Percentiles rank a stretch among this genome's conserved stretches.
Conservation (phyloP, 225 moss, liverwort and hornwort species). For the Straminergon stramineum region DNA sequence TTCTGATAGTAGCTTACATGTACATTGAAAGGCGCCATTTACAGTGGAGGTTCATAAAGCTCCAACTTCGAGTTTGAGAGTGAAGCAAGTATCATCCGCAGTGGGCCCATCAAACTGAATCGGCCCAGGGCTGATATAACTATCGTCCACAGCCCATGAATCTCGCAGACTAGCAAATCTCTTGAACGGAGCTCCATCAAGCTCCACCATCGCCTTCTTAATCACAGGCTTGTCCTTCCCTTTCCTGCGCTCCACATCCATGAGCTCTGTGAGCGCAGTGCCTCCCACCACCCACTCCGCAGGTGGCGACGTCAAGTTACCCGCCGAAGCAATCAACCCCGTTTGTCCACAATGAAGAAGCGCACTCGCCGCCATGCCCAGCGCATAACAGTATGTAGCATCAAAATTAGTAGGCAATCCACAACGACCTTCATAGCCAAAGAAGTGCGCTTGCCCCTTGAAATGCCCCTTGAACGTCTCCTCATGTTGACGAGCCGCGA, state of each 20-base stretch:
- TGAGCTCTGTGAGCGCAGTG: slow-evolving; percentile 67
- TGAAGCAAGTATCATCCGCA: slow-evolving; percentile 29
- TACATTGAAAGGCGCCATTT: no score
- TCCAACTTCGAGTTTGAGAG: slow-evolving; percentile 33
- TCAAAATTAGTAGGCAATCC: slow-evolving; percentile 86
- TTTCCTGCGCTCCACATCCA: slow-evolving; percentile 81
- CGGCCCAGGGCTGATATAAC: slow-evolving; percentile 60
- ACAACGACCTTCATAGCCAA: slow-evolving; percentile 71
- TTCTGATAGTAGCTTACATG: background rate
- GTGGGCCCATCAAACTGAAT: slow-evolving; percentile 35
- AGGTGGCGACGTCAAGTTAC: slow-evolving; percentile 49
- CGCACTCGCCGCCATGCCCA: slow-evolving; percentile 67
- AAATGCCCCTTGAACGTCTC: slow-evolving; percentile 46
- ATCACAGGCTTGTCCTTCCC: slow-evolving; percentile 89
- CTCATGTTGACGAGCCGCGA: slow-evolving; percentile 47
- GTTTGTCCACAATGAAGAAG: slow-evolving; percentile 67
- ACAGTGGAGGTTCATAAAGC: background rate
- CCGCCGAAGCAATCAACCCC: slow-evolving; percentile 72
- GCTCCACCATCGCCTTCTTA: slow-evolving; percentile 96
- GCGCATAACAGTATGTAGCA: slow-evolving; percentile 66
- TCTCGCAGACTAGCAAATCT: slow-evolving; percentile 57
- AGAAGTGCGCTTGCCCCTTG: slow-evolving; percentile 78
- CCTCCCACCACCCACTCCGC: slow-evolving; percentile 67
- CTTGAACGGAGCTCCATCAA: slow-evolving; percentile 62
- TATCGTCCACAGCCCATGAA: slow-evolving; percentile 58